phyloP scores from a whole-genome alignment of 345 rosid genomes.

The Gossypium raimondii region DNA sequence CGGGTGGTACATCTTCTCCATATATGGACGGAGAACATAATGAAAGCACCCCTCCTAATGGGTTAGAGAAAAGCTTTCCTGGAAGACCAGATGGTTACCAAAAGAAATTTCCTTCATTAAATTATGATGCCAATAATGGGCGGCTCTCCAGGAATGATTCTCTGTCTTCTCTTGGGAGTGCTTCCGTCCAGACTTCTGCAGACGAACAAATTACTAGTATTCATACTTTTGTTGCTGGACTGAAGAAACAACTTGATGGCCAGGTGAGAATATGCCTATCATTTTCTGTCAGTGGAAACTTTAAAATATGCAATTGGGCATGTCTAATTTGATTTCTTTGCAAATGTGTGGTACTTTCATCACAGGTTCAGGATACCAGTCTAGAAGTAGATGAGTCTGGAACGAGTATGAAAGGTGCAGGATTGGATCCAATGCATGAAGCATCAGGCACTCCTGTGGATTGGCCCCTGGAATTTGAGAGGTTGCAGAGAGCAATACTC shows the following conservation, averaged over 20 bases:
- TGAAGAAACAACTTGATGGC: slow-evolving; percentile 51
- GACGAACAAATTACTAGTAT: slow-evolving; percentile 73
- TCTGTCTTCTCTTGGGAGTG: slow-evolving; percentile 69
- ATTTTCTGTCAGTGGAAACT: neutral
- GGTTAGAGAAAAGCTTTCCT: slow-evolving; percentile 46
- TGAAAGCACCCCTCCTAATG: slow-evolving; percentile 65
- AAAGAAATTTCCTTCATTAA: slow-evolving; percentile 39
- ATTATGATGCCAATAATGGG: slow-evolving; percentile 28
- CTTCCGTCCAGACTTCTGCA: slow-evolving; percentile 48
- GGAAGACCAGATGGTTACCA: slow-evolving; percentile 59
- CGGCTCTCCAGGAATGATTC: slow-evolving; percentile 62
- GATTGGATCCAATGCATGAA: slow-evolving; percentile 57
- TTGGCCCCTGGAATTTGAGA: slow-evolving; percentile 70
- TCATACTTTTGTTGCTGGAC: slow-evolving; percentile 70
- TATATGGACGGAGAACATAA: slow-evolving; percentile 24
- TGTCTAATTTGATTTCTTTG: slow-evolving; percentile 11
- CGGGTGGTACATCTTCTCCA: slow-evolving; percentile 36
- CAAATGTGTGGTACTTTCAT: slow-evolving; percentile 10
- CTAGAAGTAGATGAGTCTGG: slow-evolving; percentile 28
- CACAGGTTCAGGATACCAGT: slow-evolving; percentile 32
- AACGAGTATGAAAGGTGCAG: slow-evolving; percentile 48
- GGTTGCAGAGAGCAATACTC: slow-evolving; percentile 55
- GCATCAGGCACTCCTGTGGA: slow-evolving; percentile 32
- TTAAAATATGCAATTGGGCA: neutral
- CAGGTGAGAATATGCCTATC: slow-evolving; percentile 31